A percentile compares a stretch with the other conserved stretches of the same genome.
These are phyloP conservation scores for Taxillus chinensis DNA, from an alignment of 164 flowering plant genomes.

Conservation along the genomic window DNA sequence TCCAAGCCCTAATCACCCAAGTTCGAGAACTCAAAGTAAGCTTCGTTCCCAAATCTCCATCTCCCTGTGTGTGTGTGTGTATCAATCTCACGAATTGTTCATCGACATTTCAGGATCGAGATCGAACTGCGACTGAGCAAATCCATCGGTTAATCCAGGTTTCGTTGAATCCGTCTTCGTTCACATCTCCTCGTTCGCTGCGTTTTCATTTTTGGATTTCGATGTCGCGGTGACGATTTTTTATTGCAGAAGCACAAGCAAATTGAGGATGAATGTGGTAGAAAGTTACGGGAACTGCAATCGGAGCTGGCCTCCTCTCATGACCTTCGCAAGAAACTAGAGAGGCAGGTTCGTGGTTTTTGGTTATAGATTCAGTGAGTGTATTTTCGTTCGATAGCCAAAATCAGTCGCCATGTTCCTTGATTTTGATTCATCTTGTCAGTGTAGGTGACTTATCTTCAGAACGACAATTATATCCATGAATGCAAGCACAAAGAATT, in stretches of 20 bases:
- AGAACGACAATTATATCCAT: slow-evolving; percentile 44
- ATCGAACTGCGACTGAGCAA: slow-evolving; percentile 28
- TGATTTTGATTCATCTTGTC: not conserved
- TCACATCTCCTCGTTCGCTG: not conserved
- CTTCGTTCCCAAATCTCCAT: not conserved
- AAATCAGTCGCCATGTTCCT: too few species aligned
- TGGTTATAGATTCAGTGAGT: not conserved
- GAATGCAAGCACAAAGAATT: slow-evolving; percentile 52
- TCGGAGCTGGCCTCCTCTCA: slow-evolving; percentile 31
- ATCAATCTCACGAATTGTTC: not conserved
- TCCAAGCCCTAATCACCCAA: slow-evolving; percentile 41
- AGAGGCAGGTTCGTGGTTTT: slow-evolving; percentile 30
- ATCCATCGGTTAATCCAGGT: slow-evolving; percentile 33
- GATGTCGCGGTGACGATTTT: not conserved
- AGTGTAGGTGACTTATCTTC: slow-evolving; percentile 42
- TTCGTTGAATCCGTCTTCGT: not conserved
- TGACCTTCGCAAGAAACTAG: slow-evolving; percentile 32
- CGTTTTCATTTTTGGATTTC: not conserved
- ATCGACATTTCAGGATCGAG: slow-evolving; percentile 30
- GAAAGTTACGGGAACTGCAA: slow-evolving; percentile 31
- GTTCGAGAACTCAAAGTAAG: slow-evolving; percentile 40
- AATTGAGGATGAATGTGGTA: slow-evolving; percentile 36
- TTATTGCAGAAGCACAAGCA: slow-evolving; percentile 37
- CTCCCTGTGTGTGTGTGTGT: not conserved
- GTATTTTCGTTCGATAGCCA: not conserved